phyloP scores from a whole-genome alignment of 2,329 filamentous ascomycete genomes.

The Cladosporium sp. region DNA sequence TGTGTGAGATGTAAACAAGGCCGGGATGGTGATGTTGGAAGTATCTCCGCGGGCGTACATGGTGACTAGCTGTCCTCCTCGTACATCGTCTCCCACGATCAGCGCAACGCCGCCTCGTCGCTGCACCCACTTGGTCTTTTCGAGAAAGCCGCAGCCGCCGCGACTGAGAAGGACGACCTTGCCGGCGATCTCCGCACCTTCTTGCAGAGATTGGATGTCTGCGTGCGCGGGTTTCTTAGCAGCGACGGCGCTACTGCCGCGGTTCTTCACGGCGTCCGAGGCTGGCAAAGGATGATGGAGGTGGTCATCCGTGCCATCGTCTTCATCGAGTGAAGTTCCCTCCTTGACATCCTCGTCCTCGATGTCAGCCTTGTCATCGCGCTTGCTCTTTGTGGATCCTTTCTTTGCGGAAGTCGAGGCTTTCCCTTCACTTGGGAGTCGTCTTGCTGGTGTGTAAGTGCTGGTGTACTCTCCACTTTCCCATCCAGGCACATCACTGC shows the following conservation, averaged over 20 bases:
- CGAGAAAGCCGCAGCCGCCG: slow-evolving; percentile 90
- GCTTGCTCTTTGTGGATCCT: slow-evolving; percentile 20
- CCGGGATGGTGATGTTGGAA: slow-evolving; percentile 88
- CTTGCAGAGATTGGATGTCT: slow-evolving; percentile 86
- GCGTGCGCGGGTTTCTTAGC: slow-evolving; percentile 53
- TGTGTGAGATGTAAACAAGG: slow-evolving; percentile 89
- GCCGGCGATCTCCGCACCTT: slow-evolving; percentile 84
- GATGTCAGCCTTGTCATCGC: slow-evolving; percentile 6
- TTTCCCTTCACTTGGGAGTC: slow-evolving; percentile 8
- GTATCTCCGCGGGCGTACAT: slow-evolving; percentile 99
- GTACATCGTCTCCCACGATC: slow-evolving; percentile 89
- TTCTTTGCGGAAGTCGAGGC: slow-evolving; percentile 11
- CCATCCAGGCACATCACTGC: slow-evolving; percentile 91
- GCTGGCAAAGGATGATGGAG: slow-evolving; percentile 56
- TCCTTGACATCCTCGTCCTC: slow-evolving; percentile 11
- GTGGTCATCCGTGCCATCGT: slow-evolving; percentile 82
- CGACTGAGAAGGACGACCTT: slow-evolving; percentile 88
- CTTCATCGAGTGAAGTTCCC: slow-evolving; percentile 27
- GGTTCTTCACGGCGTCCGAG: slow-evolving; percentile 33
- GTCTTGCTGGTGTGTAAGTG: slow-evolving; percentile 13
- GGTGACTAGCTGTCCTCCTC: slow-evolving; percentile 81
- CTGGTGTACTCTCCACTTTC: slow-evolving; percentile 46
- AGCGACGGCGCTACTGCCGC: slow-evolving; percentile 28
- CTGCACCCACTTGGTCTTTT: slow-evolving; percentile 97
- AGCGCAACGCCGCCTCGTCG: slow-evolving; percentile 80